Base-by-base conservation (phyloP, 805 yeast species). In the Cephaloascus fragrans region DNA sequence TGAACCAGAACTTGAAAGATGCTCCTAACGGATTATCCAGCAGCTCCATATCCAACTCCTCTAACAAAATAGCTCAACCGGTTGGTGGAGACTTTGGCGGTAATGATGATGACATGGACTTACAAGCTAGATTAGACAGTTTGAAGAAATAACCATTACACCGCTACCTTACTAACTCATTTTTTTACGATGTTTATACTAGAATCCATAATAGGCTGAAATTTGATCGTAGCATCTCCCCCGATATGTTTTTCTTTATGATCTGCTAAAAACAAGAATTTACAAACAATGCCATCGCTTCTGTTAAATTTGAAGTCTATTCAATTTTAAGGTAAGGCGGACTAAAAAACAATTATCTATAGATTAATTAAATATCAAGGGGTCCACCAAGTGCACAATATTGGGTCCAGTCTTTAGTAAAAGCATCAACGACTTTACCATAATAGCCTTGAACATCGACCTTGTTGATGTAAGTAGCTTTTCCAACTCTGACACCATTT, bases 61-160 rank as follows among this genome's bases (percentile, higher is more conserved):
- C 42, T 19, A 61, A 53, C 26, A 60, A 64, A 36, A 69, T 77
- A 8, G 80, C 84, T 3, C 76, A 74, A 55, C 75, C 80, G 1
- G 56, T 74, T 33, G 80, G 77, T 14, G 65, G 59, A 18, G 52
- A 49, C 18, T 40, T 41, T 8, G 51, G 48, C 3, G 47, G 49
- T 12, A 55, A 45, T 28, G 53, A 50, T 32, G 83, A 72, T 26
- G 95, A 83, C 52, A 94, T 84, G 55, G 95, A 86, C 49, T 61
- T 89, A 47, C 96, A 89, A 61, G 95, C 96, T 2, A 71, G 97
- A 41, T 62, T 89, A 37, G 81, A 88, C 51, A 83, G 89, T 55
- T 67, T 89, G 53, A 85, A 86, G 61, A 73, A 85, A 56, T 63
- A 44, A 39, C n/a, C 12, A 19, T 14, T 19, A 34, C 10, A 19